Conservation (phyloP, 1,284 basidiomycete species). For the Puccinia polysora region DNA sequence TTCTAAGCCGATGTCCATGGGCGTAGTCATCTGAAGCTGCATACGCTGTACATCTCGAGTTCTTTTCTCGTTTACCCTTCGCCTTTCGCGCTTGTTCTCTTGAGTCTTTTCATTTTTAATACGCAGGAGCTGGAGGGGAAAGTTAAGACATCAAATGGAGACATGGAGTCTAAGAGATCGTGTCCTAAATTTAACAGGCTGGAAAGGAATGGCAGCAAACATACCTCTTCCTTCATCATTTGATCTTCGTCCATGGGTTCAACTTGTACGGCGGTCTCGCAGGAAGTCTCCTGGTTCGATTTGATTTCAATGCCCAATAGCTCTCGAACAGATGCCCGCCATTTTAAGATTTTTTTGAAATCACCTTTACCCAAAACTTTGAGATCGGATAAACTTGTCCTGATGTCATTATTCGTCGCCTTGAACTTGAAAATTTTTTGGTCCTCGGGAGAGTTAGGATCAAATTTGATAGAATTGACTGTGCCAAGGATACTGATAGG, state of each 20-base stretch:
- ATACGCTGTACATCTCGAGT: constrained; percentile 83
- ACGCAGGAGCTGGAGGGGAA: constrained; percentile 66
- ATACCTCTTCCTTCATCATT: constrained; percentile 78
- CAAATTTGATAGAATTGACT: constrained; percentile 77
- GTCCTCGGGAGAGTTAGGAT: constrained; percentile 68
- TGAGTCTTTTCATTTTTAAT: constrained; percentile 72
- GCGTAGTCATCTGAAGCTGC: constrained; percentile 96
- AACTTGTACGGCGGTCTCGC: constrained; percentile 64
- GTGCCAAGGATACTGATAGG: constrained; percentile 76
- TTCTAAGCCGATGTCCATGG: constrained; percentile 89
- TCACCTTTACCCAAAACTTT: constrained; percentile 97
- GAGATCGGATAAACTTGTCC: constrained; percentile 78
- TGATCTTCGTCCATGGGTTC: constrained; percentile 79
- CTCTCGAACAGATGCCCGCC: constrained; percentile 76
- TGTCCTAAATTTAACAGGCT: constrained; percentile 9
- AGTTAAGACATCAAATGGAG: not conserved
- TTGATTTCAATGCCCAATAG: constrained; percentile 76
- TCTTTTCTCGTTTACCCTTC: constrained; percentile 83
- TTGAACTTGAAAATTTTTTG: constrained; percentile 71
- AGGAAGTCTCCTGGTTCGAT: constrained; percentile 67
- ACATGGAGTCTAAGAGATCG: constrained; percentile 1
- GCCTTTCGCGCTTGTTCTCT: constrained; percentile 68
- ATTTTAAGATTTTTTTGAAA: constrained; percentile 88
- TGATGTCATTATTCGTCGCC: constrained; percentile 73
- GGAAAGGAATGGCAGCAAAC: constrained; percentile 45